These are phyloP conservation scores for Kodamaea sp. DNA, from an alignment of 1,139 yeast genomes.

Conservation along the genomic window DNA sequence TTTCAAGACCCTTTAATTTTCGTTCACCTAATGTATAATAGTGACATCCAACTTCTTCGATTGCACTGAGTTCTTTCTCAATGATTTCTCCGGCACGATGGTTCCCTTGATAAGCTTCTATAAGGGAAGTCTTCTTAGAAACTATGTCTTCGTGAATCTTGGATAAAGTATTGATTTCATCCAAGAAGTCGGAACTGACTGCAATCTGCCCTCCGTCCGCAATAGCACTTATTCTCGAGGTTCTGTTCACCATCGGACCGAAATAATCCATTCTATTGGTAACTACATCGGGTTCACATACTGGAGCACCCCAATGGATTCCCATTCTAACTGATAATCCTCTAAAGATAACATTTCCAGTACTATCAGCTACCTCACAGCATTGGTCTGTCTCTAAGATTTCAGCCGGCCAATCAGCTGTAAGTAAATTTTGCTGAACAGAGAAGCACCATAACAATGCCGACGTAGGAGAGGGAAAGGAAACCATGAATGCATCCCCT, in stretches of 20 bases:
- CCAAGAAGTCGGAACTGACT: constrained; percentile 76
- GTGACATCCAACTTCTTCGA: constrained; percentile 72
- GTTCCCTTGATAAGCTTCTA: constrained; percentile 65
- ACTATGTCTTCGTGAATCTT: constrained; percentile 51
- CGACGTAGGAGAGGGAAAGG: constrained; percentile 89
- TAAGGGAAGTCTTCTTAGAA: constrained; percentile 38
- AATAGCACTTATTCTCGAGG: constrained; percentile 89
- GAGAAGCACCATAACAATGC: constrained; percentile 94
- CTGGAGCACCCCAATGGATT: constrained; percentile 97
- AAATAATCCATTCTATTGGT: constrained; percentile 98
- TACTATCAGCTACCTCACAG: constrained; percentile 71
- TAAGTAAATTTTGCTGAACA: constrained; percentile 79
- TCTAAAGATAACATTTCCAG: constrained; percentile 66
- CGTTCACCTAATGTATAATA: constrained; percentile 78
- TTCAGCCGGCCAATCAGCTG: constrained; percentile 95
- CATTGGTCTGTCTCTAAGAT: constrained; percentile 86
- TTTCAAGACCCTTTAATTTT: constrained; percentile 91
- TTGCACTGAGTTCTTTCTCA: constrained; percentile 64
- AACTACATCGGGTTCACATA: constrained; percentile 90
- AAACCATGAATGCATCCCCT: constrained; percentile 99
- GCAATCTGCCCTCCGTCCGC: constrained; percentile 99
- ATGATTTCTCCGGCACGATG: constrained; percentile 62
- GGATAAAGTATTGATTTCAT: constrained; percentile 65
- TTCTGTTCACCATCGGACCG: constrained; percentile 97
- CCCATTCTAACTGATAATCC: constrained; percentile 98